These are phyloP conservation scores for Leishmania gerbilli DNA, from an alignment of 208 protist species.

Conservation along the genomic window DNA sequence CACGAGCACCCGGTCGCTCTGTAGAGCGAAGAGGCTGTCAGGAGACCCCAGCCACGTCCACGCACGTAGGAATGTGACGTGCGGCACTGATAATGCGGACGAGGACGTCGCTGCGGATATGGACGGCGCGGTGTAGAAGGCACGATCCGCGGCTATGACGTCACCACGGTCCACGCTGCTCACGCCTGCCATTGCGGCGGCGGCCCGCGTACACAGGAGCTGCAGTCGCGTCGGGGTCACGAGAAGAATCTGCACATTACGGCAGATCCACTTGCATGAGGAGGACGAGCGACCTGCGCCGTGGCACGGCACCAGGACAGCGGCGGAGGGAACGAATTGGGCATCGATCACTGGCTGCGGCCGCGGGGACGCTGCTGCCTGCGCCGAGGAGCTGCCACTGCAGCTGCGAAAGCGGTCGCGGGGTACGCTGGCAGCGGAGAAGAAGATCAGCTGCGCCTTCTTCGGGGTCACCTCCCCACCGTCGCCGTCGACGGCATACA, in stretches of 20 bases:
- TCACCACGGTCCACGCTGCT: neutral
- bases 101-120: neutral
- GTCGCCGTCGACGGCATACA: constrained; percentile 30
- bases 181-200: neutral
- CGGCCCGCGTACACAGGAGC: constrained; percentile 20
- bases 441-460: constrained; percentile 21
- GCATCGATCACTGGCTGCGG: constrained; percentile 26
- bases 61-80: constrained; percentile 29
- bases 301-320: constrained; percentile 11
- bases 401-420: neutral
- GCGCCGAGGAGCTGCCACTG: neutral
- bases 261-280: constrained; percentile 4
- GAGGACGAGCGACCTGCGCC: constrained; percentile 1
- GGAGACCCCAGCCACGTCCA: constrained; percentile 52
- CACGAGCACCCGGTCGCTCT: constrained; percentile 36
- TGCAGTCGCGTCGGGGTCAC: constrained; percentile 25
- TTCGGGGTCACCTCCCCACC: neutral
- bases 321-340: constrained; percentile 32
- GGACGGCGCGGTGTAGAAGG: constrained; percentile 25
- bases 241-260: constrained; percentile 33
- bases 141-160: constrained; percentile 21
- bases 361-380: neutral
- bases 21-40: constrained; percentile 33
- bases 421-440: neutral
- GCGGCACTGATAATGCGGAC: neutral